Evolutionary conservation across 805 yeast genomes (phyloP).

Genomic region (Starmerella riodocensis): DNA sequence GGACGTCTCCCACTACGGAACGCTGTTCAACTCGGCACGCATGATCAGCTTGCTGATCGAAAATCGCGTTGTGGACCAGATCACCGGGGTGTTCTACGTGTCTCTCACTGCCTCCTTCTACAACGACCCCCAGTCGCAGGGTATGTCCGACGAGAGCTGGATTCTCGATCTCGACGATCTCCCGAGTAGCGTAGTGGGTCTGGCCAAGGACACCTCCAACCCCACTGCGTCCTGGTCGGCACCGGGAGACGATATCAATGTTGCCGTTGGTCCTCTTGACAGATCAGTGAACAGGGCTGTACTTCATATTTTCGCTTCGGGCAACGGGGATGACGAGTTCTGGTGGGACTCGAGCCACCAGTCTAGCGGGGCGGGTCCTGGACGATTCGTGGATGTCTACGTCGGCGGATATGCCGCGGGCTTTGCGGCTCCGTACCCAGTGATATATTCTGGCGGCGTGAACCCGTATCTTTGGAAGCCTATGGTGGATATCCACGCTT

Average conservation of each 20-base stretch:
- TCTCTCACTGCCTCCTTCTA: slow-evolving; percentile 41
- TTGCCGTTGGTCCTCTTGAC: slow-evolving; percentile 13
- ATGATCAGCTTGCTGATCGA: slow-evolving; percentile 35
- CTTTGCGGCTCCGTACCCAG: slow-evolving; percentile 54
- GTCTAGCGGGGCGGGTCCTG: slow-evolving; percentile 16
- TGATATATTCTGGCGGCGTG: slow-evolving; percentile 67
- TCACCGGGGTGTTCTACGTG: slow-evolving; percentile 51
- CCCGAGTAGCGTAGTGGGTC: slow-evolving; percentile 11
- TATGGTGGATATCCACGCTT: slow-evolving; percentile 59
- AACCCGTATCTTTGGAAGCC: slow-evolving; percentile 75
- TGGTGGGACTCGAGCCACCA: slow-evolving; percentile 44
- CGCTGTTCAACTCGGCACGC: slow-evolving; percentile 33
- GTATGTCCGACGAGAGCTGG: slow-evolving; percentile 17
- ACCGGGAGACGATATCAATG: slow-evolving; percentile 15
- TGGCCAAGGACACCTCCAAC: slow-evolving; percentile 3
- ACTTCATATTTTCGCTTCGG: slow-evolving; percentile 51
- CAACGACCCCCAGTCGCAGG: slow-evolving; percentile 5
- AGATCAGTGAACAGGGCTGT: slow-evolving; percentile 30
- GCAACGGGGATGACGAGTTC: slow-evolving; percentile 70
- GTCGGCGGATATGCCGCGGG: slow-evolving; percentile 48
- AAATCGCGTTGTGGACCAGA: slow-evolving; percentile 37
- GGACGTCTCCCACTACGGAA: slow-evolving; percentile 49
- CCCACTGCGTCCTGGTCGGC: slow-evolving; percentile 15
- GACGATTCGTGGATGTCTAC: slow-evolving; percentile 48
- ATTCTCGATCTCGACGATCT: slow-evolving; percentile 11